Conservation (phyloP, 2,329 filamentous ascomycete species). For the Dendrostoma leiphaemia region DNA sequence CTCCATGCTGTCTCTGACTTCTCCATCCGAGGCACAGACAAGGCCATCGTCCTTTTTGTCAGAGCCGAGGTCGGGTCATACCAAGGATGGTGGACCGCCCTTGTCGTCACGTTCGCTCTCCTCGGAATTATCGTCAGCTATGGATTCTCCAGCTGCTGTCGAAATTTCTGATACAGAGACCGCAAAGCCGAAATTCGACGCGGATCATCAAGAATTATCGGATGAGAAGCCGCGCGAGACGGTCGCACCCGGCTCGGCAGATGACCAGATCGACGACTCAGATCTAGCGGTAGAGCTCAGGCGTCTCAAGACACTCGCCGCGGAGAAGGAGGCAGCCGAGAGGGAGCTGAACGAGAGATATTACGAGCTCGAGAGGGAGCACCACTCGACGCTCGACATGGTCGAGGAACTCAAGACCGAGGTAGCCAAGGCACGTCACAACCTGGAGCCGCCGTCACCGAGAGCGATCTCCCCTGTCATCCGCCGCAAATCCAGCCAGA, state of each 20-base stretch:
- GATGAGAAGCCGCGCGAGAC: background rate
- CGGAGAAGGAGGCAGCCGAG: conserved; percentile 75
- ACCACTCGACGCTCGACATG: conserved; percentile 77
- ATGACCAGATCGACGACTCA: conserved; percentile 41
- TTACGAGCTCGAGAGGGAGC: conserved; percentile 76
- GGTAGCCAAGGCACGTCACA: conserved; percentile 71
- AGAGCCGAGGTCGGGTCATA: conserved; percentile 67
- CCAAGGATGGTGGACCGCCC: conserved; percentile 63
- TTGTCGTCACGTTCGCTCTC: conserved; percentile 90
- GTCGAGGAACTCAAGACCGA: conserved; percentile 91
- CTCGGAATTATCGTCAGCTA: conserved; percentile 86
- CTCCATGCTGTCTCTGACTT: conserved; percentile 53
- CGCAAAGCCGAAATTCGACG: conserved; percentile 37
- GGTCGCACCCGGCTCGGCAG: conserved; percentile 22
- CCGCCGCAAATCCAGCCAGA: conserved; percentile 90
- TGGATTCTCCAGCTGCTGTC: conserved; percentile 68
- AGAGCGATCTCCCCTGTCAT: conserved; percentile 70
- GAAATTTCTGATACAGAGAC: conserved; percentile 62
- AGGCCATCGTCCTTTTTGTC: conserved; percentile 84
- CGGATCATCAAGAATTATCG: background rate
- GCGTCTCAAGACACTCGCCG: conserved; percentile 65
- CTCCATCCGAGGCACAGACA: conserved; percentile 46
- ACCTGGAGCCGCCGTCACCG: conserved; percentile 56
- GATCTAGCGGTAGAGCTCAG: conserved; percentile 65
- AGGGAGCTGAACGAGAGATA: conserved; percentile 74